Conservation (phyloP, 2,329 filamentous ascomycete species). For the Scedosporium dehoogii region DNA sequence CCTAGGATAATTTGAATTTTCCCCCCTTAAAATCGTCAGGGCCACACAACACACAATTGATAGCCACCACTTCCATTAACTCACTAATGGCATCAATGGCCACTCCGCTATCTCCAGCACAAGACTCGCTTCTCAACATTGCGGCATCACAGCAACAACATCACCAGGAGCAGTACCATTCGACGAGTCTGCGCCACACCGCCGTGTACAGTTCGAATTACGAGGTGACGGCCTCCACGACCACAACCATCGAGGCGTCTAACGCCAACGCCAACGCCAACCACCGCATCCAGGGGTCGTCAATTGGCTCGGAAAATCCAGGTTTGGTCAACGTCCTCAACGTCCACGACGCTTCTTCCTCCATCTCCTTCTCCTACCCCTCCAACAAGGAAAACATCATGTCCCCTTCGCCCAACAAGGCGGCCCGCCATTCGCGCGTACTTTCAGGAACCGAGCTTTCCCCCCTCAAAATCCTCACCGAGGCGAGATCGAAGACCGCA, state of each 20-base stretch:
- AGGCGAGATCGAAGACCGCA: slow-evolving; percentile 15
- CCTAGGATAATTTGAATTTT: not conserved
- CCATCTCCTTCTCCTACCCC: not conserved
- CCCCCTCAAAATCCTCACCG: slow-evolving; percentile 44
- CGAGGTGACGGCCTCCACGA: not conserved
- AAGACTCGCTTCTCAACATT: slow-evolving; percentile 5
- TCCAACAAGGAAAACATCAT: slow-evolving; percentile 4
- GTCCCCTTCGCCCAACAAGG: slow-evolving; percentile 4
- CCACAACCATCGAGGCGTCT: not conserved
- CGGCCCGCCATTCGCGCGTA: slow-evolving; percentile 32
- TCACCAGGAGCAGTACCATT: no score
- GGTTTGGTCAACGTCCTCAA: not conserved
- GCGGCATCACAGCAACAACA: not conserved
- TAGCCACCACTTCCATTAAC: not conserved
- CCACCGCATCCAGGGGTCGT: not conserved
- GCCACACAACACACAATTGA: not conserved
- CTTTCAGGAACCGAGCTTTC: slow-evolving; percentile 47
- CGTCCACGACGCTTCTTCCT: not conserved
- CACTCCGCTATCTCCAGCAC: slow-evolving; percentile 2
- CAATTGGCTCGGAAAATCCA: not conserved
- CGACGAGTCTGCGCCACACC: not conserved
- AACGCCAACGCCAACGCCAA: not conserved
- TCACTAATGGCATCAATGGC: not conserved
- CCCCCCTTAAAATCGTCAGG: not conserved
- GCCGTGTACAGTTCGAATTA: not conserved